These are phyloP conservation scores for Sphaerulina populicola DNA, from an alignment of 2,329 filamentous ascomycete species.

Conservation along the genomic window DNA sequence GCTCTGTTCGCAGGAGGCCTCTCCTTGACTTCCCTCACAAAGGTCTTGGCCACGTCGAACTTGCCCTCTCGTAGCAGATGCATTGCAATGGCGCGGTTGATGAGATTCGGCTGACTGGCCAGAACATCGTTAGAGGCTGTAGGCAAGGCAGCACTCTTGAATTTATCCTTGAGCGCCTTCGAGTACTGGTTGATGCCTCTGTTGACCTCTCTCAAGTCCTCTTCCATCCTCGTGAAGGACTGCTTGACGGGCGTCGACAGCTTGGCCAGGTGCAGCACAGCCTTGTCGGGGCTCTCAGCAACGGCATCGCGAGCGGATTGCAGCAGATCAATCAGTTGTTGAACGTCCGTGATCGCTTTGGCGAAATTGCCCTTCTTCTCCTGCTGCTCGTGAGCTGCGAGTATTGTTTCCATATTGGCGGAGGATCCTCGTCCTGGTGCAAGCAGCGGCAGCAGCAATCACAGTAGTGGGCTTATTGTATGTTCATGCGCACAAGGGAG, in stretches of 20 bases:
- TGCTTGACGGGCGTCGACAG: constrained; percentile 79
- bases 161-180: constrained; percentile 74
- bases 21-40: constrained; percentile 56
- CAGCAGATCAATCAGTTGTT: constrained; percentile 72
- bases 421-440: too few species aligned
- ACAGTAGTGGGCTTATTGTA: too few species aligned
- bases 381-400: constrained; percentile 66
- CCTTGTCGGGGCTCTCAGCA: constrained; percentile 59
- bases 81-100: constrained; percentile 93
- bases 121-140: constrained; percentile 75
- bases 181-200: constrained; percentile 74
- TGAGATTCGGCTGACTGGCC: constrained; percentile 62
- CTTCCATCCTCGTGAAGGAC: constrained; percentile 70
- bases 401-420: constrained; percentile 52
- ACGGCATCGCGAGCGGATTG: constrained; percentile 65
- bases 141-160: constrained; percentile 60
- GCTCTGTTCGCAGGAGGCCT: constrained; percentile 1
- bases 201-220: constrained; percentile 74
- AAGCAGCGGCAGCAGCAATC: background rate
- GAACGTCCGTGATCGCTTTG: constrained; percentile 68
- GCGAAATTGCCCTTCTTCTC: constrained; percentile 60
- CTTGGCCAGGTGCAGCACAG: constrained; percentile 67
- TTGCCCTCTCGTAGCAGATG: constrained; percentile 90
- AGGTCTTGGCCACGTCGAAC: constrained; percentile 78
- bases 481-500: background rate